These are phyloP conservation scores for Plasmopara halstedii DNA, from an alignment of 352 stramenopile genomes.

Conservation along the genomic window DNA sequence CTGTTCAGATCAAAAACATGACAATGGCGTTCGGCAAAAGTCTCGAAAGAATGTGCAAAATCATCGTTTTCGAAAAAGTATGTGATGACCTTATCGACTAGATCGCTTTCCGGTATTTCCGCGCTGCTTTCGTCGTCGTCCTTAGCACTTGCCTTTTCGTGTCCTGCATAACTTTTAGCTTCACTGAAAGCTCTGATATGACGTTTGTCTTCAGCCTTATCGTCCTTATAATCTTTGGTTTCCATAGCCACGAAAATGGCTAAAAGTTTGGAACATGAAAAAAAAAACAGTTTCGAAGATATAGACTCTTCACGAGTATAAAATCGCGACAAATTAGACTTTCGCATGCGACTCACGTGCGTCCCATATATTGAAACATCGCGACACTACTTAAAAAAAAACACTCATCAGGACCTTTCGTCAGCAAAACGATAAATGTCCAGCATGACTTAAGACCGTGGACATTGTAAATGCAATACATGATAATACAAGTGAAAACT, in stretches of 20 bases:
- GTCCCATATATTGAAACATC: too few relatives aligned
- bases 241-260: too few relatives aligned
- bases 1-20: conserved; percentile 53
- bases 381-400: too few relatives aligned
- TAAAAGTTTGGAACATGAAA: too few relatives aligned
- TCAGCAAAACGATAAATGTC: too few relatives aligned
- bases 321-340: too few relatives aligned
- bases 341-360: too few relatives aligned
- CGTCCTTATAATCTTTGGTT: conserved; percentile 23
- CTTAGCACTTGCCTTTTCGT: conserved; percentile 23
- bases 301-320: background rate
- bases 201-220: conserved; percentile 18
- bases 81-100: conserved; percentile 58
- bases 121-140: conserved; percentile 20
- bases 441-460: too few relatives aligned
- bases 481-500: too few relatives aligned
- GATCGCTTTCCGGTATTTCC: conserved; percentile 15
- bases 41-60: conserved; percentile 64
- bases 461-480: too few relatives aligned
- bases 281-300: background rate
- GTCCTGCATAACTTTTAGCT: conserved; percentile 13
- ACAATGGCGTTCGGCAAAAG: conserved; percentile 57
- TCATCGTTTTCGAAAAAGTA: conserved; percentile 80
- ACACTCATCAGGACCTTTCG: too few relatives aligned
- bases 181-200: conserved; percentile 7